phyloP scores from a whole-genome alignment of 108 stramenopile genomes.

The Pseudonitzschia pungens region DNA sequence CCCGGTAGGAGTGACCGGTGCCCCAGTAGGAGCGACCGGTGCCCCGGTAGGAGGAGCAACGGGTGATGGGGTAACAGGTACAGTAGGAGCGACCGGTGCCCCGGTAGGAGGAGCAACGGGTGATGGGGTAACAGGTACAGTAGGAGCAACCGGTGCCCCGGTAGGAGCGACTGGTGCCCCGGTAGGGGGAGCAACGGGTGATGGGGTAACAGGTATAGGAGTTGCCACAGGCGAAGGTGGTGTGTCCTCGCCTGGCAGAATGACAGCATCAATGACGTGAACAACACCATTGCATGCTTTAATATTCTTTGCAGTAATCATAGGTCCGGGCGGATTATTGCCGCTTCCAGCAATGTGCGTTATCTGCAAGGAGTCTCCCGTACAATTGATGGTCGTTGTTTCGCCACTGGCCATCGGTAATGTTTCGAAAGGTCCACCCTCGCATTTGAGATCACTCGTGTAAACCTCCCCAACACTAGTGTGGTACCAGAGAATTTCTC shows the following conservation, averaged over 20 bases:
- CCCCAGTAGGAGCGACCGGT: conserved; percentile 4
- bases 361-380: background rate
- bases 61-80: background rate
- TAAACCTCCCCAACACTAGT: background rate
- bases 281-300: conserved; percentile 12
- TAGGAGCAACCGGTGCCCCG: conserved; percentile 15
- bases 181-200: background rate
- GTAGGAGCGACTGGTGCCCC: background rate
- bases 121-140: conserved; percentile 2
- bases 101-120: background rate
- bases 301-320: conserved; percentile 1
- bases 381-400: background rate
- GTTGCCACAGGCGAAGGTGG: background rate
- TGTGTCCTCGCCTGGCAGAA: background rate
- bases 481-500: conserved; percentile 7
- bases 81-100: background rate
- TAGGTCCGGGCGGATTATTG: background rate
- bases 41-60: background rate
- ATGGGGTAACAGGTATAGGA: background rate
- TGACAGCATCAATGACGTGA: conserved; percentile 17
- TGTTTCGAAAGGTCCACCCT: conserved; percentile 12
- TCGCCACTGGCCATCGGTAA: conserved; percentile 14
- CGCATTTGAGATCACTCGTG: conserved; percentile 13
- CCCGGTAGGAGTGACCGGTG: conserved; percentile 19
- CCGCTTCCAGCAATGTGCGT: conserved; percentile 6